Base-by-base conservation (phyloP, 306 rosid genomes). In the Vicia faba region DNA sequence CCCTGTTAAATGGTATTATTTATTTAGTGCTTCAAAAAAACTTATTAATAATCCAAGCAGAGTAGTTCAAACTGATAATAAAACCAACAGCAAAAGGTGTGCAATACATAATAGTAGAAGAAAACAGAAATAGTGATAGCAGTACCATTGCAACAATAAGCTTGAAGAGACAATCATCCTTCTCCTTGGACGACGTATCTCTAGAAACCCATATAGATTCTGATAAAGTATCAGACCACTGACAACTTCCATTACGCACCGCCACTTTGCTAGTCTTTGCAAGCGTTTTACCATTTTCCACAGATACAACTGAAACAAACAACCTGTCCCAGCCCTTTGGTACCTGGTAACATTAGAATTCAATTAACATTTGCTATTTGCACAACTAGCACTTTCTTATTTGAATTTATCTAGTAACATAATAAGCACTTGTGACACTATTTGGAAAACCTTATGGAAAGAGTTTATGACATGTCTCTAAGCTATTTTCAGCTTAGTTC, bases 251-350 rank as follows among this genome's bases (percentile, higher is more conserved):
- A 79, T 82, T 75, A 8, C 75, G 80, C 43, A 82, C 89, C 0
- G 40, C 41, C 20, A 75, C 81, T 75, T 84, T 84, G 68, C 60
- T 67, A 4, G 89, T 77, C 38, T 82, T 86, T 0, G 73, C 78
- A 51, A 72, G 14, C 12, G 85, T 68, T 45, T 82, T 86, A 49
- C 87, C 92, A 61, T 60, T 84, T 72, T 80, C 80, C 18, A 68
- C 40, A 1, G 87, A 82, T 45, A 72, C 67, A 53, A 79, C 65
- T 61, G 89, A 84, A 61, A 86, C 79, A 73, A 79, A 78, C 62
- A 86, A 73, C 79, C 84, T 86, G 71, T 86, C 89, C 89, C 89
- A 86, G 29, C 92, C 92, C 74, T 82, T 82, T 35, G 92, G 87
- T 25, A 86, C 87, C 92, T 82, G 68, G 46, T 36, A 38, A 49